These are phyloP conservation scores for Cutaneotrichosporon dermatis DNA, from an alignment of 1,284 basidiomycete species.

Conservation along the genomic window DNA sequence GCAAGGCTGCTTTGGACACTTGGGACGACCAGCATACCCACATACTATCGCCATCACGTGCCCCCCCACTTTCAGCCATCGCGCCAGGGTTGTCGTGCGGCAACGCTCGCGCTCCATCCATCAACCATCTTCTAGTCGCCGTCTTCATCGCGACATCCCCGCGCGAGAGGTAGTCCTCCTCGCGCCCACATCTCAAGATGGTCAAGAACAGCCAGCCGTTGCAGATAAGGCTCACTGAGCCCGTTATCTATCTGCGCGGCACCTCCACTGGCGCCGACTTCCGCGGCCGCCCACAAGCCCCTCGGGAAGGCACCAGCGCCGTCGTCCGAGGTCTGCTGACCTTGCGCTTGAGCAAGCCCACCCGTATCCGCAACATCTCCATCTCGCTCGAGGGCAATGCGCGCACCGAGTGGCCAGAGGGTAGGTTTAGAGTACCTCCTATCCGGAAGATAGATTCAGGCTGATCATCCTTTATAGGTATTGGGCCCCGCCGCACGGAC, in stretches of 20 bases:
- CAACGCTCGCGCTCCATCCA: too few relatives aligned
- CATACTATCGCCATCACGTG: too few relatives aligned
- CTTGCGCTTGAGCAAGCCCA: slow-evolving; percentile 74
- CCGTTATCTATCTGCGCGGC: slow-evolving; percentile 70
- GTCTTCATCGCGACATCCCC: too few relatives aligned
- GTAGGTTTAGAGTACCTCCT: slow-evolving; percentile 50
- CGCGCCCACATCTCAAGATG: slow-evolving; percentile 56
- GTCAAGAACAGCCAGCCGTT: slow-evolving; percentile 72
- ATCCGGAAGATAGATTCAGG: not conserved
- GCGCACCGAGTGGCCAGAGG: slow-evolving; percentile 75
- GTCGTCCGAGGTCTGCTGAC: slow-evolving; percentile 83
- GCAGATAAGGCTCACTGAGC: slow-evolving; percentile 70
- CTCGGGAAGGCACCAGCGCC: slow-evolving; percentile 60
- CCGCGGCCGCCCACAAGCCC: slow-evolving; percentile 52
- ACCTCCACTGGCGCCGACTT: slow-evolving; percentile 47
- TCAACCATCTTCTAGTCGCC: too few relatives aligned
- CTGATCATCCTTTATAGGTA: slow-evolving; percentile 52
- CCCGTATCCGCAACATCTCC: slow-evolving; percentile 78
- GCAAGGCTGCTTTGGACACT: too few relatives aligned
- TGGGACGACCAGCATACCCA: too few relatives aligned
- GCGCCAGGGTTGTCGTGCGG: too few relatives aligned
- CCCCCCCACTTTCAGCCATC: too few relatives aligned
- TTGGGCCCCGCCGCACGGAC: slow-evolving; percentile 73
- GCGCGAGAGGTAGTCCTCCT: too few relatives aligned
- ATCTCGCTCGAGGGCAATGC: slow-evolving; percentile 69